A percentile compares a stretch with the other conserved stretches of the same genome.
Evolutionary conservation across 768 basidiomycete genomes (phyloP).

Genomic region (Cystobasidiopsis lactophilus): DNA sequence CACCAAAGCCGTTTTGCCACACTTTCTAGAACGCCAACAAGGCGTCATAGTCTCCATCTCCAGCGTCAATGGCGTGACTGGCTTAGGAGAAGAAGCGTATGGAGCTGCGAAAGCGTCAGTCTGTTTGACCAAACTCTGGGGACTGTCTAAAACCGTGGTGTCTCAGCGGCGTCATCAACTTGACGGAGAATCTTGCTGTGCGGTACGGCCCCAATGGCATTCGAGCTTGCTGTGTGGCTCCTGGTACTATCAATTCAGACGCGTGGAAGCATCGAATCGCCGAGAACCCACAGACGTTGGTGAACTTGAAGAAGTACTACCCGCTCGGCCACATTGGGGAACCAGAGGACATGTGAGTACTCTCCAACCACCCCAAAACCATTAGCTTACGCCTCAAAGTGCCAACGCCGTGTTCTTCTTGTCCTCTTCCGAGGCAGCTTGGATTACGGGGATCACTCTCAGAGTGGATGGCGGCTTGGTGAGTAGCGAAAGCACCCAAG

Average conservation of each 20-base stretch:
- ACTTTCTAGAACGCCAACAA: background rate
- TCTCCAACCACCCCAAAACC: too few relatives aligned
- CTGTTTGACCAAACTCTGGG: too few relatives aligned
- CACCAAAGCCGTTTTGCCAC: slow-evolving; percentile 1
- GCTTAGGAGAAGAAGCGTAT: slow-evolving; percentile 6
- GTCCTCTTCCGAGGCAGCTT: slow-evolving; percentile 1
- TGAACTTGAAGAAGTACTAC: slow-evolving; percentile 7
- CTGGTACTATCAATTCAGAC: slow-evolving; percentile 2
- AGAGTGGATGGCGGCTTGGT: slow-evolving; percentile 5
- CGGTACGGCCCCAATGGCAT: slow-evolving; percentile 4
- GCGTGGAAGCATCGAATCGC: slow-evolving; percentile 3
- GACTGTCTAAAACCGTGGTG: too few relatives aligned
- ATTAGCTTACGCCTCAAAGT: too few relatives aligned
- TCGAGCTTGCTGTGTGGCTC: slow-evolving; percentile 3
- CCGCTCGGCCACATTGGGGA: slow-evolving; percentile 4
- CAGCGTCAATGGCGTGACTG: slow-evolving; percentile 2
- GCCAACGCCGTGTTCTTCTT: slow-evolving; percentile 5
- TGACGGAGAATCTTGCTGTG: slow-evolving; percentile 6
- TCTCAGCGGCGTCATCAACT: slow-evolving; percentile 8
- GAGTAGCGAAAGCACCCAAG: too few relatives aligned
- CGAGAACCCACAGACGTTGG: slow-evolving; percentile 1
- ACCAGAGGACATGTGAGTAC: background rate
- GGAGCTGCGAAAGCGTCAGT: slow-evolving; percentile 8
- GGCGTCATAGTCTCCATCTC: slow-evolving; percentile 3
- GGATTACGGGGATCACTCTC: slow-evolving; percentile 3